Percentiles rank a stretch among this genome's conserved stretches.
Conservation (phyloP, 1,139 yeast genomes). For the Arxiozyma heterogenica region DNA sequence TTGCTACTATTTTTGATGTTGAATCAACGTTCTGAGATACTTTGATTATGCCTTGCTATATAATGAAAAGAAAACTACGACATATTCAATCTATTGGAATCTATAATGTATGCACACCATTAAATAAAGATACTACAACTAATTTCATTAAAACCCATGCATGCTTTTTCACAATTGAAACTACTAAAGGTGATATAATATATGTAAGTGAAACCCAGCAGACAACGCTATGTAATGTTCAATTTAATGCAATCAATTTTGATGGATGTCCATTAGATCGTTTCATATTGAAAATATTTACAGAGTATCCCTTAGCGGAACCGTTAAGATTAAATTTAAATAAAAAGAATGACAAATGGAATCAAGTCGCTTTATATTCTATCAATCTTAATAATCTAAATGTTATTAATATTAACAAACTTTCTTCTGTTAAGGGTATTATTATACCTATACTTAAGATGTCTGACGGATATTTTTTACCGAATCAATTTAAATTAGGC, state of each 20-base stretch:
- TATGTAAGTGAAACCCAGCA: conserved; percentile 25
- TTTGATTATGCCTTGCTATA: conserved; percentile 3
- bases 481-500: neutral
- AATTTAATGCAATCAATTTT: conserved; percentile 22
- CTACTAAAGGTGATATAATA: conserved; percentile 12
- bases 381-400: conserved; percentile 13
- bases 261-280: conserved; percentile 11
- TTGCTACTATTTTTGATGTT: neutral
- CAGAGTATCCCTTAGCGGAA: conserved; percentile 13
- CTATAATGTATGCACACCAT: conserved; percentile 3
- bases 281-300: conserved; percentile 17
- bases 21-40: neutral
- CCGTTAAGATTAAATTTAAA: neutral
- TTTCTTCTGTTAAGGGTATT: conserved; percentile 1
- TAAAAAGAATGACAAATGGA: conserved; percentile 15
- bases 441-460: conserved; percentile 15
- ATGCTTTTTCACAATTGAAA: conserved; percentile 21
- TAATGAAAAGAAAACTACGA: conserved; percentile 19
- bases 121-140: neutral
- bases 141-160: conserved; percentile 6
- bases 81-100: conserved; percentile 21
- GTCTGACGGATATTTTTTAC: conserved; percentile 19
- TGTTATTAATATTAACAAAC: conserved; percentile 6
- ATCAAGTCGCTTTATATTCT: conserved; percentile 7
- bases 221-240: conserved; percentile 11